Evolutionary conservation across 257 asterid genomes (phyloP).

Genomic region (Rubia yunnanensis): DNA sequence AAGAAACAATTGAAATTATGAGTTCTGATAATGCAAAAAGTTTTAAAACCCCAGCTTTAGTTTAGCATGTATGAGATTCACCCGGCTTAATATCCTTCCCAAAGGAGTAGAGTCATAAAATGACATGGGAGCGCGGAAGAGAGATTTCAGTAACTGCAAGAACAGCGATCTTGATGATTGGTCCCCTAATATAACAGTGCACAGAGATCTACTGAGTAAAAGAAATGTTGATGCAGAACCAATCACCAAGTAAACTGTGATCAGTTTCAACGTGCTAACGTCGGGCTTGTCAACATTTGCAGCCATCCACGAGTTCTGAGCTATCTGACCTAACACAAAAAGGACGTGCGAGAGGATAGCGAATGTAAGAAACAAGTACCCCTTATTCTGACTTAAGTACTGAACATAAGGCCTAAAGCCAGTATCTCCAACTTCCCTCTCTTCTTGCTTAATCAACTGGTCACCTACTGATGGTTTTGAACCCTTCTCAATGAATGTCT

Average conservation of each 20-base stretch:
- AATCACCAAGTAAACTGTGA: slow-evolving; percentile 66
- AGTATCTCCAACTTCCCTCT: slow-evolving; percentile 78
- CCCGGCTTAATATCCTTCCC: slow-evolving; percentile 93
- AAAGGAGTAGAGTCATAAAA: slow-evolving; percentile 94
- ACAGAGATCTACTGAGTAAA: slow-evolving; percentile 46
- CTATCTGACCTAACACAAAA: slow-evolving; percentile 47
- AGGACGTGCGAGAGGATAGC: slow-evolving; percentile 49
- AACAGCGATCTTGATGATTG: slow-evolving; percentile 66
- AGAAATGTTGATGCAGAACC: slow-evolving; percentile 43
- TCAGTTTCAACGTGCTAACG: slow-evolving; percentile 44
- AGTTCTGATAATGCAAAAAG: background rate
- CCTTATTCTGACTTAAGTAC: slow-evolving; percentile 67
- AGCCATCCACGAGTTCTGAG: slow-evolving; percentile 97
- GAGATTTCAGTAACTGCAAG: slow-evolving; percentile 50
- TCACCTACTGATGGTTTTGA: slow-evolving; percentile 31
- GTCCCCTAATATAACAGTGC: slow-evolving; percentile 57
- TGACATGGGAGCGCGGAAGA: slow-evolving; percentile 91
- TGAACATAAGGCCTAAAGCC: slow-evolving; percentile 71
- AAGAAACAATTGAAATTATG: background rate
- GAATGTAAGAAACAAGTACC: slow-evolving; percentile 41
- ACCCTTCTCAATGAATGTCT: slow-evolving; percentile 22
- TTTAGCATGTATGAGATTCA: slow-evolving; percentile 15
- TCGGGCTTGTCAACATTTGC: slow-evolving; percentile 66
- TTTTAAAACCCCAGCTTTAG: background rate
- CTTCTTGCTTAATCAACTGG: slow-evolving; percentile 84